Evolutionary conservation across 495 filamentous ascomycete species (phyloP), one percentile per base, ranked within the genome.

Genomic region (Lasiosphaeriaceae sp.): DNA sequence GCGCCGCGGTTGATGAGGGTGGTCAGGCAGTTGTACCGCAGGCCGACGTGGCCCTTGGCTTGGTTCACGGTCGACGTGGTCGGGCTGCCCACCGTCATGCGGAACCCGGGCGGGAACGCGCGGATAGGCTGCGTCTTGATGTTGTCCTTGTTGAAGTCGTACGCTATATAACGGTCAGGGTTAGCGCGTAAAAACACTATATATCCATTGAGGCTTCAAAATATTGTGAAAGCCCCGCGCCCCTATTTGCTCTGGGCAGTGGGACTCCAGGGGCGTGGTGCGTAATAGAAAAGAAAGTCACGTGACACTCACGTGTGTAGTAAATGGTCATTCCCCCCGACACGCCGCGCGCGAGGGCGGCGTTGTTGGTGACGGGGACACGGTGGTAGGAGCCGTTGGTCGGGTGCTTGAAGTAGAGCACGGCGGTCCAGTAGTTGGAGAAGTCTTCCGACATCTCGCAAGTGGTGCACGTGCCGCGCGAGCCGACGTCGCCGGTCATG

Each of bases 21-120:
- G 29, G 63, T 50, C 22, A 79, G 61, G 57, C 77, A 80, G 52
- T 74, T 72, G 60, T 74, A 80, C 20, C 76, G 65, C 14, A 80
- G 70, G 29, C 77, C 77, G 54, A 67, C 61, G 52, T 74, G 68
- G 2, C 57, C 51, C 57, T 71, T 66, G 29, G 60, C 64, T 17
- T 71, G 23, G 16, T 64, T 59, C 11, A 70, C 52, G n/a, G 56
- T 64, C 23, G 37, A 61, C 7, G 39, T 43, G 26, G 63, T 71
- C 21, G 77, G 77, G 56, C 56, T 72, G 60, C 76, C 77, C 50
- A 79, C 75, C 0, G 76, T 78, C 76, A 80, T 79, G 20, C 77
- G 74, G 70, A 80, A 80, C 23, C 77, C 76, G 74, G 75, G 75
- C 43, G 58, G 57, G 70, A 80, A 80, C 1, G 70, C 64, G 0